Evolutionary conservation across 1,284 basidiomycete genomes (phyloP).

Genomic region (Cystobasidium pallidum): DNA sequence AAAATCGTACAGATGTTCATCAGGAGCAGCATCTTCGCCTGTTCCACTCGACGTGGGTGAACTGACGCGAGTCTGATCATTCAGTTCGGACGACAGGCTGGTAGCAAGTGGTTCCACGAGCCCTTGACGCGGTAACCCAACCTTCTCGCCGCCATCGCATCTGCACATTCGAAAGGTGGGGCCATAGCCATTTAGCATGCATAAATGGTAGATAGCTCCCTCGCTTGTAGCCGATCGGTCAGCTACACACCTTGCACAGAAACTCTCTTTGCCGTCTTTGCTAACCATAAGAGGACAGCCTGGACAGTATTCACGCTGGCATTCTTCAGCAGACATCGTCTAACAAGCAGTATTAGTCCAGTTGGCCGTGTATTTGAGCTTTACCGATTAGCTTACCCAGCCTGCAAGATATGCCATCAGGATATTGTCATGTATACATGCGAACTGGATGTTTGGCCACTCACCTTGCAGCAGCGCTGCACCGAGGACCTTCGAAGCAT

Average conservation of each 20-base stretch:
- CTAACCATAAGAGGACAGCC: constrained; percentile 45
- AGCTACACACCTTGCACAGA: constrained; percentile 42
- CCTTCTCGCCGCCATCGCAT: constrained; percentile 41
- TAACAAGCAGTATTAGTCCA: constrained; percentile 9
- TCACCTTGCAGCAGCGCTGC: constrained; percentile 43
- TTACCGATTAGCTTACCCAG: constrained; percentile 38
- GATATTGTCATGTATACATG: background rate
- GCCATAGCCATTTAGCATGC: background rate
- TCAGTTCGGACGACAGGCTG: constrained; percentile 25
- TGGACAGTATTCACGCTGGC: constrained; percentile 40
- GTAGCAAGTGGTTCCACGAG: constrained; percentile 35
- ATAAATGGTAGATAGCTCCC: too few species aligned
- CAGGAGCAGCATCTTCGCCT: constrained; percentile 3
- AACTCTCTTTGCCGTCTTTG: constrained; percentile 42
- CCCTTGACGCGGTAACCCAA: constrained; percentile 38
- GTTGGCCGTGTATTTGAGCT: background rate
- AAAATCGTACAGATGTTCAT: constrained; percentile 18
- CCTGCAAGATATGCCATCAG: constrained; percentile 14
- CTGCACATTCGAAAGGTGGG: constrained; percentile 3
- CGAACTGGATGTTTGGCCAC: background rate
- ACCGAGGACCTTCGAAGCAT: constrained; percentile 44
- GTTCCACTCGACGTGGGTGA: constrained; percentile 29
- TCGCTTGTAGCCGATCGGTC: background rate
- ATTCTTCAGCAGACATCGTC: constrained; percentile 44
- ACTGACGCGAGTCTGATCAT: constrained; percentile 33